These are phyloP conservation scores for Leccinum fallax DNA, from an alignment of 1,284 basidiomycete genomes.

Conservation along the genomic window DNA sequence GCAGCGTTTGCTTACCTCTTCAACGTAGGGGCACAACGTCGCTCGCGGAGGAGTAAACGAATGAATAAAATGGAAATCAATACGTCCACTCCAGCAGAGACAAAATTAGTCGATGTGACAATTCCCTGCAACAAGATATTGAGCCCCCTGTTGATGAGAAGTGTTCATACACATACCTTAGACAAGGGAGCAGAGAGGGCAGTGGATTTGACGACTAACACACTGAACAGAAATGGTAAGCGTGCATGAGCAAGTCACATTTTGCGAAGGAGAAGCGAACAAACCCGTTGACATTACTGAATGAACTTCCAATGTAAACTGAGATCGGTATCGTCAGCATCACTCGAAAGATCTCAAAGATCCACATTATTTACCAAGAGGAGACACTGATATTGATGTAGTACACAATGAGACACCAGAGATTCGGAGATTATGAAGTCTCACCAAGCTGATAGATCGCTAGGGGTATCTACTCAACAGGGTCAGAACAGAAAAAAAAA, in stretches of 20 bases:
- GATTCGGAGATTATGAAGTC: background rate
- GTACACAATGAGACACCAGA: background rate
- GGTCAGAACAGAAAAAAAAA: background rate
- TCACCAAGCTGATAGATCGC: slow-evolving; percentile 15
- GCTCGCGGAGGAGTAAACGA: slow-evolving; percentile 1
- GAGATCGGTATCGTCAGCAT: too few relatives aligned
- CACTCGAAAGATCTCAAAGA: background rate
- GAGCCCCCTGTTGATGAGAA: background rate
- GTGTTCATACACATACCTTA: too few relatives aligned
- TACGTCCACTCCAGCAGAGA: slow-evolving; percentile 1
- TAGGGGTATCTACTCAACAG: slow-evolving; percentile 2
- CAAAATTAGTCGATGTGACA: background rate
- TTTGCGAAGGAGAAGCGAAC: too few relatives aligned
- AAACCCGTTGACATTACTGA: too few relatives aligned
- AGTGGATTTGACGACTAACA: too few relatives aligned
- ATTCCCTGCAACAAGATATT: background rate
- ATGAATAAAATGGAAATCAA: slow-evolving; percentile 1
- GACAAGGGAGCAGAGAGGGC: too few relatives aligned
- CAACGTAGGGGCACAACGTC: background rate
- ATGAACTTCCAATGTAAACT: too few relatives aligned
- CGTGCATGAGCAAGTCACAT: too few relatives aligned
- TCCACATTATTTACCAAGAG: background rate
- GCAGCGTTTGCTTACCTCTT: background rate
- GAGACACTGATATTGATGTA: background rate
- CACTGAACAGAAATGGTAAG: too few relatives aligned